These are phyloP conservation scores for Lichtheimia ornata DNA, from an alignment of 371 early-diverging fungal species.

Conservation along the genomic window DNA sequence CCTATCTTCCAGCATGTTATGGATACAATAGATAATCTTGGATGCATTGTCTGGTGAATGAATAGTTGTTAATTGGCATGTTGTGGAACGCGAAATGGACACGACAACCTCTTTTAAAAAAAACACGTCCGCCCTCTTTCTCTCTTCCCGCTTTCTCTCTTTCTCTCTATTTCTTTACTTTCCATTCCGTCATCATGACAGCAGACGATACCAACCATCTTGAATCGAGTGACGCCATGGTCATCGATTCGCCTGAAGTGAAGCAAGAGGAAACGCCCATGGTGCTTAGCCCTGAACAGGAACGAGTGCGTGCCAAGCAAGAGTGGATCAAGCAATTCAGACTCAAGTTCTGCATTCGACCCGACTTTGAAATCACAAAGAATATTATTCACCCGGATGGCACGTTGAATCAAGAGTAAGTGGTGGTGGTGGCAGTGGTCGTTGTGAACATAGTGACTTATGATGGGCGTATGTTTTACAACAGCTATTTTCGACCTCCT, in stretches of 20 bases:
- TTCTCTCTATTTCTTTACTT: neutral
- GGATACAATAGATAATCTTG: too few relatives aligned
- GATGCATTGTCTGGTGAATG: too few relatives aligned
- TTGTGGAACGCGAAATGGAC: too few relatives aligned
- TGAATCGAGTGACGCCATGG: neutral
- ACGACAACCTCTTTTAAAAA: neutral
- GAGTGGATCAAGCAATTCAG: conserved; percentile 82
- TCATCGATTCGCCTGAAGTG: neutral
- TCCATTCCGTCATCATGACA: neutral
- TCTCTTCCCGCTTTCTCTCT: neutral
- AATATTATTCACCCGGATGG: conserved; percentile 82
- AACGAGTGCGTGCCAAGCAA: conserved; percentile 52
- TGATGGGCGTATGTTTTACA: neutral
- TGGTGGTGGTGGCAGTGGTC: neutral
- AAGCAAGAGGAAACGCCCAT: neutral
- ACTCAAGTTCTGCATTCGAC: conserved; percentile 79
- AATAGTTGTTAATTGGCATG: too few relatives aligned
- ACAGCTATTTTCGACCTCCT: conserved; percentile 82
- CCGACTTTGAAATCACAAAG: conserved; percentile 79
- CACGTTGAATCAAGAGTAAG: conserved; percentile 85
- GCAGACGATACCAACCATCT: neutral
- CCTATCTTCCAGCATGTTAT: too few relatives aligned
- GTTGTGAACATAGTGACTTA: too few relatives aligned
- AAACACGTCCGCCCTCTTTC: neutral
- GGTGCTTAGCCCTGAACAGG: conserved; percentile 7